These are phyloP conservation scores for Leccinum ponderosum DNA, from an alignment of 1,284 basidiomycete species.

Conservation along the genomic window DNA sequence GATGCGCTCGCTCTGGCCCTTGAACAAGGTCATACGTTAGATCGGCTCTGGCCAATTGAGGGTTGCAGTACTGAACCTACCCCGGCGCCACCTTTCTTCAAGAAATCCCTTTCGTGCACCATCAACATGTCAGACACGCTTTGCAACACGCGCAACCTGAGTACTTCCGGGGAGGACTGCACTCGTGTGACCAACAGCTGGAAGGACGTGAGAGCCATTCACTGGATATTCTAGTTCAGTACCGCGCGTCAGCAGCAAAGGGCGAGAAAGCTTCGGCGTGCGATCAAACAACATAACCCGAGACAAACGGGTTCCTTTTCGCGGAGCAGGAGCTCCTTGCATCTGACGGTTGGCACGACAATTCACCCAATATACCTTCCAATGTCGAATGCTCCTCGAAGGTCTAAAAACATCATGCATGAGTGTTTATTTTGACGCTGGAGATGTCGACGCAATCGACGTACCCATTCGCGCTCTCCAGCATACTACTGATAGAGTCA, in stretches of 20 bases:
- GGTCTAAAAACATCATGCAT: too few relatives aligned
- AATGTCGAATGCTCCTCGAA: too few relatives aligned
- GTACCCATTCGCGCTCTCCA: slow-evolving; percentile 88
- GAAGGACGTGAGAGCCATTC: slow-evolving; percentile 91
- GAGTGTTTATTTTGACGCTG: too few relatives aligned
- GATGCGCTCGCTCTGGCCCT: too few relatives aligned
- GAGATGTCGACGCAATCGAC: slow-evolving; percentile 26
- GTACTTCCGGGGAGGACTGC: slow-evolving; percentile 71
- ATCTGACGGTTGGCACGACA: too few relatives aligned
- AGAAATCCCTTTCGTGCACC: slow-evolving; percentile 82
- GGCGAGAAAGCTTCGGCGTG: too few relatives aligned
- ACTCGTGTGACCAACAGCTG: slow-evolving; percentile 89
- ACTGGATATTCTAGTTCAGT: slow-evolving; percentile 40
- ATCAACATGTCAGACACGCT: slow-evolving; percentile 91
- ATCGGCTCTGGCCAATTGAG: neutral
- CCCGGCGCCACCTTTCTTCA: slow-evolving; percentile 54
- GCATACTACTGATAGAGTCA: slow-evolving; percentile 87
- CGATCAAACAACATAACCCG: too few relatives aligned
- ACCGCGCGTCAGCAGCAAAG: too few relatives aligned
- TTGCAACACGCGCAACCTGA: slow-evolving; percentile 83
- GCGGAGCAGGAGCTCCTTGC: too few relatives aligned
- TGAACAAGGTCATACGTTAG: neutral
- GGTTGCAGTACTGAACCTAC: slow-evolving; percentile 33
- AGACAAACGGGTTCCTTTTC: too few relatives aligned
- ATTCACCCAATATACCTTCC: too few relatives aligned